phyloP scores from a whole-genome alignment of 306 rosid genomes.

The Quercus agrifolia region DNA sequence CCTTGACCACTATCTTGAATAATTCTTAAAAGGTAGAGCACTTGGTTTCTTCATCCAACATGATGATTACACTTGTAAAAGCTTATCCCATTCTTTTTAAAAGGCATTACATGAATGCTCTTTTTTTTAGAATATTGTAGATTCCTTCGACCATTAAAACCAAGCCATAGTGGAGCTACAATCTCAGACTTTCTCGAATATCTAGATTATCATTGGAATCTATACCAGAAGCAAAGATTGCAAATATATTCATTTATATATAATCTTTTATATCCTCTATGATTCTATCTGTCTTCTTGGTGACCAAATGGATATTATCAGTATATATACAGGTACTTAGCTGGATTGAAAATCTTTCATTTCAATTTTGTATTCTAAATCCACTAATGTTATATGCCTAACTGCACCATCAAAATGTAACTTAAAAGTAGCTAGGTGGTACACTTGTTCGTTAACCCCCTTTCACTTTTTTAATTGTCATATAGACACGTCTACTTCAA shows the following conservation, averaged over 20 bases:
- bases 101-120: no score
- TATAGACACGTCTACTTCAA: not conserved
- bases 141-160: not conserved
- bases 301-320: no score
- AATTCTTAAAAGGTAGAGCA: not conserved
- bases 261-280: no score
- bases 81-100: no score
- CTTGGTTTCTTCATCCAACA: not conserved
- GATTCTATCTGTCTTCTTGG: no score
- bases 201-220: not conserved
- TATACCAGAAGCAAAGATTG: no score
- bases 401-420: not conserved
- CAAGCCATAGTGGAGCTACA: not conserved
- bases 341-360: no score
- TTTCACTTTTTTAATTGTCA: not conserved
- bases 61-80: not conserved
- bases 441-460: not conserved
- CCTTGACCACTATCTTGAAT: not conserved
- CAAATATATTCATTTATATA: no score
- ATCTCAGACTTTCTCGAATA: not conserved
- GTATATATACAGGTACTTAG: no score
- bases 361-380: no score
- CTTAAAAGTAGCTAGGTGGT: not conserved
- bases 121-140: not conserved
- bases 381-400: not conserved